Evolutionary conservation across 345 rosid species (phyloP).

Genomic region (Aethionema arabicum): DNA sequence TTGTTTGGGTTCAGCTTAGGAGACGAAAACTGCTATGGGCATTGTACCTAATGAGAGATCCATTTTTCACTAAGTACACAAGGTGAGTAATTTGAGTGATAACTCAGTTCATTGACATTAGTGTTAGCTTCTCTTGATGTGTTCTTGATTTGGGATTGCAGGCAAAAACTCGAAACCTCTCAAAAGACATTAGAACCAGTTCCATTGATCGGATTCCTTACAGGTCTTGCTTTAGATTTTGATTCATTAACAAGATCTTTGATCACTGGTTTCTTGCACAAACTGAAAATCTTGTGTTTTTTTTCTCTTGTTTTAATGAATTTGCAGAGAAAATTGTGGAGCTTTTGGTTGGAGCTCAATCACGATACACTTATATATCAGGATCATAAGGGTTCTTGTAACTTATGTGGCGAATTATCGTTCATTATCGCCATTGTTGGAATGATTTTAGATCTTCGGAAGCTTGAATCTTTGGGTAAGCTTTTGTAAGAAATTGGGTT

Average conservation of each 20-base stretch:
- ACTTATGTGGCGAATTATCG: too few relatives aligned
- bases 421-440: background rate
- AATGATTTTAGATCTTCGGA: background rate
- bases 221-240: constrained; percentile 46
- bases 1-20: constrained; percentile 52
- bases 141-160: constrained; percentile 35
- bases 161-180: constrained; percentile 71
- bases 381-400: constrained; percentile 53
- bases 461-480: too few relatives aligned
- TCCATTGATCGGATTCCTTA: constrained; percentile 64
- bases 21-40: constrained; percentile 92
- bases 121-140: background rate
- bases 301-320: constrained; percentile 9
- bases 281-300: background rate
- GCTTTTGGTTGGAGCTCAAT: constrained; percentile 81
- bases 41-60: constrained; percentile 91
- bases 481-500: constrained; percentile 21
- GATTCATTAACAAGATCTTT: background rate
- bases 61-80: constrained; percentile 84
- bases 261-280: background rate
- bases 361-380: constrained; percentile 89
- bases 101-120: too few relatives aligned
- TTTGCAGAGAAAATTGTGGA: constrained; percentile 79
- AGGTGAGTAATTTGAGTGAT: constrained; percentile 40
- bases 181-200: constrained; percentile 64